Conservation (phyloP, 208 protist genomes). For the Wallacemonas sp. region DNA sequence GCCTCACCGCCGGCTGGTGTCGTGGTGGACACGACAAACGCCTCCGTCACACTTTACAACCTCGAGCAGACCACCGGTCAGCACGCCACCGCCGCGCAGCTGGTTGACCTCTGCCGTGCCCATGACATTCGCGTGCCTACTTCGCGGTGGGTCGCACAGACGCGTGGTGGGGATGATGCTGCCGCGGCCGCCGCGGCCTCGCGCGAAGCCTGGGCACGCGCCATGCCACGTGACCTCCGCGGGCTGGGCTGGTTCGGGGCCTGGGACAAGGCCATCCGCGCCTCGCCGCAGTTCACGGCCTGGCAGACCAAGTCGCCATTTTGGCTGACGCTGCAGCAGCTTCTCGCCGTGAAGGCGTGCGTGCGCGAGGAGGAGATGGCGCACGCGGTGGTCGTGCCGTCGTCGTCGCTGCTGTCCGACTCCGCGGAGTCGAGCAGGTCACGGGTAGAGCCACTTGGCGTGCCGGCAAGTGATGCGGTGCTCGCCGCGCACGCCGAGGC, state of each 20-base stretch:
- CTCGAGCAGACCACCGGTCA: constrained; percentile 48
- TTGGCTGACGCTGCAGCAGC: constrained; percentile 40
- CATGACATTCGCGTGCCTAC: neutral
- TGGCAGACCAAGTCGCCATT: constrained; percentile 24
- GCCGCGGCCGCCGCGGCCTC: neutral
- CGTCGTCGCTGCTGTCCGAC: too few relatives aligned
- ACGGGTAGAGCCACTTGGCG: too few relatives aligned
- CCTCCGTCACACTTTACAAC: constrained; percentile 45
- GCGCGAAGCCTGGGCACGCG: neutral
- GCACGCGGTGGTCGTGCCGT: neutral
- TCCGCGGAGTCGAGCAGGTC: too few relatives aligned
- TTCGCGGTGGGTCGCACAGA: too few relatives aligned
- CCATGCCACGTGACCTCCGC: neutral
- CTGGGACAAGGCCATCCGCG: neutral
- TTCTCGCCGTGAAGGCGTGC: constrained; percentile 22
- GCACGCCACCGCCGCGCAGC: neutral
- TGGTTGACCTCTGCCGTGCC: neutral
- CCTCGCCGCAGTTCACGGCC: constrained; percentile 22
- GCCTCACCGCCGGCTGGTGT: constrained; percentile 14
- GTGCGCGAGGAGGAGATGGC: constrained; percentile 32
- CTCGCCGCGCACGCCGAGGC: constrained; percentile 2
- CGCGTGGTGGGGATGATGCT: neutral
- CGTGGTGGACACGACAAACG: constrained; percentile 16
- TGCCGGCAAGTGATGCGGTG: neutral
- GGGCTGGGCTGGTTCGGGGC: neutral